Evolutionary conservation across 2,329 filamentous ascomycete species (phyloP).

Genomic region (Neonectria punicea): DNA sequence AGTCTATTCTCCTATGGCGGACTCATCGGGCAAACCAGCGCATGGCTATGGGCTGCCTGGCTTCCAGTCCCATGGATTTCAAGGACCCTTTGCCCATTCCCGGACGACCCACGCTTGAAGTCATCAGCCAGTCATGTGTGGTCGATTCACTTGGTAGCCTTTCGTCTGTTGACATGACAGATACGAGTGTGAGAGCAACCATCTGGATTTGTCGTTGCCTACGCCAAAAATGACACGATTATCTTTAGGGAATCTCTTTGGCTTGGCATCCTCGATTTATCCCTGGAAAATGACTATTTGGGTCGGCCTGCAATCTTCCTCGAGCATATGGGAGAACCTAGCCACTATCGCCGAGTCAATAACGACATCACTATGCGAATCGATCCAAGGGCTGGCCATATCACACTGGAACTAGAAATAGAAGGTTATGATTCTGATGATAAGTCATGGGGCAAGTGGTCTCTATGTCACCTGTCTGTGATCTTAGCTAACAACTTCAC

Average conservation of each 20-base stretch:
- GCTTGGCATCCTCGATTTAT: conserved; percentile 37
- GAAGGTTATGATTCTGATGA: no score
- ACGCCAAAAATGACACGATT: no score
- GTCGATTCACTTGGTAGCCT: conserved; percentile 34
- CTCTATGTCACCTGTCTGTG: no score
- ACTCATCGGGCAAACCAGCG: neutral
- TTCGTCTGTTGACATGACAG: conserved; percentile 33
- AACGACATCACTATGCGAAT: conserved; percentile 30
- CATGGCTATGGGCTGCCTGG: conserved; percentile 30
- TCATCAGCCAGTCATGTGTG: conserved; percentile 27
- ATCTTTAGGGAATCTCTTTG: conserved; percentile 10
- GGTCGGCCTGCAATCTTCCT: conserved; percentile 35
- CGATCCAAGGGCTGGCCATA: conserved; percentile 20
- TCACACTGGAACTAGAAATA: neutral
- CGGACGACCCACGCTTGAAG: conserved; percentile 32
- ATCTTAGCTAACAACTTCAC: neutral
- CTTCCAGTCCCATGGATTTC: conserved; percentile 26
- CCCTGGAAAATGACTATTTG: conserved; percentile 36
- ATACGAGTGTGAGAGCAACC: conserved; percentile 30
- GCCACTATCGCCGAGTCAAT: conserved; percentile 35
- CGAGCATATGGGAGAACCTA: conserved; percentile 28
- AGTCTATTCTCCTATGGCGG: conserved; percentile 37
- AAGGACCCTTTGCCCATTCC: conserved; percentile 28
- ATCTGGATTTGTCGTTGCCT: conserved; percentile 38
- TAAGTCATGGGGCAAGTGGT: neutral